phyloP scores from a whole-genome alignment of 2,329 filamentous ascomycete genomes.

The Claviceps pazoutovae region DNA sequence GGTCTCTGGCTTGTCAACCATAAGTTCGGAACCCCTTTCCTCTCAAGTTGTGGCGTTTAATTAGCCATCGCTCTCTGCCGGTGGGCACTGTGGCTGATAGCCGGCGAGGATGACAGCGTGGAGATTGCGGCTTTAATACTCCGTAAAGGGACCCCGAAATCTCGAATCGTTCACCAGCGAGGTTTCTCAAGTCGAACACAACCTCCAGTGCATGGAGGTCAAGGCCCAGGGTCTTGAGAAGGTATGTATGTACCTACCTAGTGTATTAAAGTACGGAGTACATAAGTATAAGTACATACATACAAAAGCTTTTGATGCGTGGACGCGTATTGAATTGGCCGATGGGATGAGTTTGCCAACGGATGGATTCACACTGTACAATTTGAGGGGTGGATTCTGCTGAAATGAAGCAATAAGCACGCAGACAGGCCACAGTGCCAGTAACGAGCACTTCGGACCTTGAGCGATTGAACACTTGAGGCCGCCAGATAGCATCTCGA shows the following conservation, averaged over 20 bases:
- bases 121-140: background rate
- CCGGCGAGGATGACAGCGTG: background rate
- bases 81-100: background rate
- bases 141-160: background rate
- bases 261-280: too few species aligned
- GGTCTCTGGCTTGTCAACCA: background rate
- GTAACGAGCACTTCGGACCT: background rate
- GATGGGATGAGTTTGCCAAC: too few species aligned
- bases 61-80: background rate
- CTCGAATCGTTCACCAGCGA: background rate
- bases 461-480: background rate
- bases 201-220: too few species aligned
- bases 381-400: constrained; percentile 1
- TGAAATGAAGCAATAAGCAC: constrained; percentile 4
- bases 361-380: background rate
- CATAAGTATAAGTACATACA: too few species aligned
- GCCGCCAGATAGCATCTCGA: background rate
- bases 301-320: too few species aligned
- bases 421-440: constrained; percentile 3
- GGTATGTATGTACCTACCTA: too few species aligned
- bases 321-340: too few species aligned
- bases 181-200: too few species aligned
- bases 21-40: background rate
- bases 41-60: background rate
- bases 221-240: too few species aligned